Conservation (phyloP, 106 monocot species). For the Triglochin maritima region DNA sequence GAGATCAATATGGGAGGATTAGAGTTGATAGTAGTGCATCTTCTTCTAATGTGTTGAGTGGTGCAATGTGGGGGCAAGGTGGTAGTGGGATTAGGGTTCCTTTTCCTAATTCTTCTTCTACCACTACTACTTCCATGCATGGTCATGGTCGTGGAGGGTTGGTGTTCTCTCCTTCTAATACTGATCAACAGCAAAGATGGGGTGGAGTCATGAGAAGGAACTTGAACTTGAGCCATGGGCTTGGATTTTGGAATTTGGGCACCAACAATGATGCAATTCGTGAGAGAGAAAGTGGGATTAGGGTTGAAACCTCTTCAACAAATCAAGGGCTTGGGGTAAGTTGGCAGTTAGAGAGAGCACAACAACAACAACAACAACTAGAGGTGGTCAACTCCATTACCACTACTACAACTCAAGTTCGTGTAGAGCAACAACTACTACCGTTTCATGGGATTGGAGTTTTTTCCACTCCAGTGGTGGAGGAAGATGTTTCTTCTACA, state of each 20-base stretch:
- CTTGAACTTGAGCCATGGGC: conserved; percentile 3
- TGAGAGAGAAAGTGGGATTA: neutral
- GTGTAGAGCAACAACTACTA: neutral
- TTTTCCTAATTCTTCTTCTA: neutral
- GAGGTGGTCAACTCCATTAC: neutral
- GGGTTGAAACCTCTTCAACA: neutral
- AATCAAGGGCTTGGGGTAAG: neutral
- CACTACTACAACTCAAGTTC: neutral
- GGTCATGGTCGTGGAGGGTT: neutral
- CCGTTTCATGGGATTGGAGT: neutral
- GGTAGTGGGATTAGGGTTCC: neutral
- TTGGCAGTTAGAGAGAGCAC: neutral
- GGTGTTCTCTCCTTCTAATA: too few species aligned
- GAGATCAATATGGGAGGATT: neutral
- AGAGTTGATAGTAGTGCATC: neutral
- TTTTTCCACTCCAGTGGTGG: neutral
- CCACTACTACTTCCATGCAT: neutral
- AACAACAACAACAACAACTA: neutral
- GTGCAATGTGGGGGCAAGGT: neutral
- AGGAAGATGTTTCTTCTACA: neutral
- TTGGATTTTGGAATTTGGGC: neutral
- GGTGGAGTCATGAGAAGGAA: neutral
- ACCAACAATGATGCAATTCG: neutral
- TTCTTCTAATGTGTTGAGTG: neutral
- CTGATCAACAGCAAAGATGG: neutral